phyloP scores from a whole-genome alignment of 768 basidiomycete species.

The Plicaturopsis crispa region DNA sequence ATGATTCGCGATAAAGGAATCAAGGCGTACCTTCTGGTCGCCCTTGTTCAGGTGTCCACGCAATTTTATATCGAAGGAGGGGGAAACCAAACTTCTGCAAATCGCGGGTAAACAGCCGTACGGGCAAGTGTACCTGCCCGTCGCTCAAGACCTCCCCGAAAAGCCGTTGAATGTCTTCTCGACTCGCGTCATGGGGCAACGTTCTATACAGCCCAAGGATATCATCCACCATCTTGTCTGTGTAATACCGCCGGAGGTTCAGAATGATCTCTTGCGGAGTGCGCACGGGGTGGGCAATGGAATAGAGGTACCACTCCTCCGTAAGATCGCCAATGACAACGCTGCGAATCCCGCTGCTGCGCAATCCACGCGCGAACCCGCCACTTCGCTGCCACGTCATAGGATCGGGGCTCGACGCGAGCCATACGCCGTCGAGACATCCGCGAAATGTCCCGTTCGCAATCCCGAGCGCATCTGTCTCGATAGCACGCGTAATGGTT shows the following conservation, averaged over 20 bases:
- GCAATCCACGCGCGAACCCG: constrained; percentile 44
- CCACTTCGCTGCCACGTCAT: constrained; percentile 67
- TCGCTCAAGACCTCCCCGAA: constrained; percentile 57
- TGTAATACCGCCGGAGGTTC: constrained; percentile 59
- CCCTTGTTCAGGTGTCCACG: constrained; percentile 59
- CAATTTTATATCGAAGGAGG: constrained; percentile 59
- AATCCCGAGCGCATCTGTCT: constrained; percentile 43
- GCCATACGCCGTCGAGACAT: constrained; percentile 52
- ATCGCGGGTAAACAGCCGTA: constrained; percentile 55
- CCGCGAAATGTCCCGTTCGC: constrained; percentile 63
- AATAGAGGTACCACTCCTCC: constrained; percentile 77
- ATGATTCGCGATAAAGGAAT: neutral
- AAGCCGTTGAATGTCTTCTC: constrained; percentile 35
- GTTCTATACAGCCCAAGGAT: constrained; percentile 38
- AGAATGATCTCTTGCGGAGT: constrained; percentile 41
- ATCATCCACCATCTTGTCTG: constrained; percentile 32
- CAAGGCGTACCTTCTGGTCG: constrained; percentile 41
- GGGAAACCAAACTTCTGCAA: constrained; percentile 50
- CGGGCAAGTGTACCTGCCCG: constrained; percentile 63
- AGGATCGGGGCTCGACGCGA: constrained; percentile 41
- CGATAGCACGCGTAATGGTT: constrained; percentile 49
- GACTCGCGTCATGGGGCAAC: constrained; percentile 30
- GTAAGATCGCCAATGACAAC: constrained; percentile 59
- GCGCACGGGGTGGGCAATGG: constrained; percentile 56
- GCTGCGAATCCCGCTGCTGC: constrained; percentile 49